Base-by-base conservation (phyloP, 192 early-diverging fungal species). In the Coemansia pectinata region DNA sequence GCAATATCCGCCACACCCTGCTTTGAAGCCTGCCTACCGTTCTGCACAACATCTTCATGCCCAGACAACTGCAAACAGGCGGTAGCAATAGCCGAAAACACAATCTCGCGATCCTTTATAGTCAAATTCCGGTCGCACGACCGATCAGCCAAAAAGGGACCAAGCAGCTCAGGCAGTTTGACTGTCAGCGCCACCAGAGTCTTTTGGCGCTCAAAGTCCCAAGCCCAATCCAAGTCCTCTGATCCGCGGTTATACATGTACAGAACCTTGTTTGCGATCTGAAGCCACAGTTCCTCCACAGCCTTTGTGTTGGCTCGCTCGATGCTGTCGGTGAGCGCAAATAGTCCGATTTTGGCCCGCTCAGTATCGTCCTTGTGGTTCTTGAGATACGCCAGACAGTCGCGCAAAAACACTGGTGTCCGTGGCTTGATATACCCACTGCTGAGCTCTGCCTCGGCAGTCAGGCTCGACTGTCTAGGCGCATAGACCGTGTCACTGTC, bases 41-140 rank as follows among this genome's bases (percentile, higher is more conserved):
- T 41, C 44, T 39, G 47, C 14, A 12, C 42, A 25, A 12, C 41
- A 64, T 33, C 27, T 58, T 62, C 23, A 68, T 12, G 5, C 63
- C 77, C 57, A 0, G 81, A 58, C 15, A 83, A 59, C 55, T 62
- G 62, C 11, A 83, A 44, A n/a, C 76, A 78, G 7, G 81, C 77
- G 4, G 69, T 70, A 53, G 81, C 59, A 38, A 83, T 83, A 6
- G 77, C 81, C 0, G 81, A 71, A 3, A 73, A 62, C 42, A 78
- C 77, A 27, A 83, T 68, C 67, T 78, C 72, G 48, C 76, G 76
- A 41, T 83, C 76, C 61, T 50, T 60, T 10, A 72, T 17, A 0
- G 76, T 78, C 73, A 83, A 31, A 25, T 83, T 78, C 47, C 76
- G 66, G 41, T 83, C 81, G 48, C 72, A 69, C 33, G 76, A 70